These are phyloP conservation scores for Amaranthus hypochondriacus DNA, from an alignment of 148 eudicot genomes.

Conservation along the genomic window DNA sequence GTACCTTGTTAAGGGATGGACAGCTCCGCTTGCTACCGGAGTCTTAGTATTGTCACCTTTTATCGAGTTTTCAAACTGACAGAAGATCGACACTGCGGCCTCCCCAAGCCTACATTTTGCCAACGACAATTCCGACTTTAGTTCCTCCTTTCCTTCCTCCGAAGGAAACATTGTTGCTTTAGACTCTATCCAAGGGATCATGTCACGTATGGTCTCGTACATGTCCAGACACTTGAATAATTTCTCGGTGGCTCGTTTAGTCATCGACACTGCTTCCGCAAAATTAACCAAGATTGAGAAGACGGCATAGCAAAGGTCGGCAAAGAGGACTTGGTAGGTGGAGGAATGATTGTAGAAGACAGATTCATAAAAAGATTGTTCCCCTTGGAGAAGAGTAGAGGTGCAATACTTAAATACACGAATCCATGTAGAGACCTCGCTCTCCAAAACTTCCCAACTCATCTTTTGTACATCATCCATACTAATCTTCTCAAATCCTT, in stretches of 20 bases:
- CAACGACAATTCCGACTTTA: conserved; percentile 38
- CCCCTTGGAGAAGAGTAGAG: conserved; percentile 40
- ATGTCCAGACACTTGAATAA: conserved; percentile 72
- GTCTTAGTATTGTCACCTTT: conserved; percentile 56
- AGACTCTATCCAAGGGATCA: conserved; percentile 15
- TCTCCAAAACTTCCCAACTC: conserved; percentile 61
- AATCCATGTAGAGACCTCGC: conserved; percentile 61
- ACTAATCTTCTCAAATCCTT: conserved; percentile 48
- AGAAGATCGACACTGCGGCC: conserved; percentile 50
- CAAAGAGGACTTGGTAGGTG: conserved; percentile 12
- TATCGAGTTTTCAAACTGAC: conserved; percentile 65
- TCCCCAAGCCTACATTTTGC: conserved; percentile 54
- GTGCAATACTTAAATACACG: conserved; percentile 44
- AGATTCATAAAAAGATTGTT: conserved; percentile 34
- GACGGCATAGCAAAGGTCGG: conserved; percentile 26
- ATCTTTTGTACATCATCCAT: conserved; percentile 59
- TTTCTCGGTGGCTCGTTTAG: conserved; percentile 63
- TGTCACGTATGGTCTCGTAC: conserved; percentile 59
- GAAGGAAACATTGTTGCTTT: neutral
- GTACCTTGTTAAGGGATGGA: conserved; percentile 80
- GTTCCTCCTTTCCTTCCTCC: conserved; percentile 25
- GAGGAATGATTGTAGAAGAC: conserved; percentile 34
- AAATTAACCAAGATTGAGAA: conserved; percentile 44
- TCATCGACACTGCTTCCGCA: conserved; percentile 58
- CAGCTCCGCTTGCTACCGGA: conserved; percentile 72